Conservation (phyloP, 192 early-diverging fungal genomes). For the Coemansia sp. region DNA sequence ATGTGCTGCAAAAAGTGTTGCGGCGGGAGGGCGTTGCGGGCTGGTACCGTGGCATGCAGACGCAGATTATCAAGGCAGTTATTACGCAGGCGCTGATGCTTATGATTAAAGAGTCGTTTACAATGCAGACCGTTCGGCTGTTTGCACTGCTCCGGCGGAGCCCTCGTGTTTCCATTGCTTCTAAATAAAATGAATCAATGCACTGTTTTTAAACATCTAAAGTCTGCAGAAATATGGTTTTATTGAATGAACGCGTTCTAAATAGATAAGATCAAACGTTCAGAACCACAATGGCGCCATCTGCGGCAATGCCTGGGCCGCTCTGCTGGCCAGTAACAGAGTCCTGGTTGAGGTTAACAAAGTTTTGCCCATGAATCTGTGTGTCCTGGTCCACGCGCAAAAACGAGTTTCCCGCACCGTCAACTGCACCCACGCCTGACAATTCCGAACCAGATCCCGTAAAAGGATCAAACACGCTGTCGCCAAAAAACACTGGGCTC, state of each 20-base stretch:
- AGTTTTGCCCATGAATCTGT: constrained; percentile 27
- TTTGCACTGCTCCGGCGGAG: constrained; percentile 27
- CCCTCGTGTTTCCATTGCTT: background rate
- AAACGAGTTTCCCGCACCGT: constrained; percentile 38
- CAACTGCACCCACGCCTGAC: constrained; percentile 9
- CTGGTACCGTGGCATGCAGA: constrained; percentile 93
- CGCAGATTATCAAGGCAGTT: constrained; percentile 99
- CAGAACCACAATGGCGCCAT: constrained; percentile 7
- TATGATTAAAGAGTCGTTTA: constrained; percentile 92
- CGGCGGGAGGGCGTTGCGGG: constrained; percentile 79
- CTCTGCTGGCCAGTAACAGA: constrained; percentile 24
- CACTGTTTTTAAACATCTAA: no score
- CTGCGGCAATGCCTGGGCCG: constrained; percentile 35
- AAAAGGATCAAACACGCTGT: constrained; percentile 17
- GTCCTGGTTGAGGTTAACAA: constrained; percentile 31
- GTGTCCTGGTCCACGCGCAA: constrained; percentile 39
- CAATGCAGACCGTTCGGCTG: constrained; percentile 37
- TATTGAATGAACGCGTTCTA: background rate
- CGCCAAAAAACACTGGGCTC: constrained; percentile 11
- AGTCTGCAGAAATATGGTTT: background rate
- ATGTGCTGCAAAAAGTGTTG: constrained; percentile 80
- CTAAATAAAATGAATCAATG: no score
- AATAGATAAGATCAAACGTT: background rate
- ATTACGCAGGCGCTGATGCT: constrained; percentile 97
- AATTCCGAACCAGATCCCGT: constrained; percentile 27